These are phyloP conservation scores for Penicillium digitatum DNA, from an alignment of 2,329 filamentous ascomycete species.

Conservation along the genomic window DNA sequence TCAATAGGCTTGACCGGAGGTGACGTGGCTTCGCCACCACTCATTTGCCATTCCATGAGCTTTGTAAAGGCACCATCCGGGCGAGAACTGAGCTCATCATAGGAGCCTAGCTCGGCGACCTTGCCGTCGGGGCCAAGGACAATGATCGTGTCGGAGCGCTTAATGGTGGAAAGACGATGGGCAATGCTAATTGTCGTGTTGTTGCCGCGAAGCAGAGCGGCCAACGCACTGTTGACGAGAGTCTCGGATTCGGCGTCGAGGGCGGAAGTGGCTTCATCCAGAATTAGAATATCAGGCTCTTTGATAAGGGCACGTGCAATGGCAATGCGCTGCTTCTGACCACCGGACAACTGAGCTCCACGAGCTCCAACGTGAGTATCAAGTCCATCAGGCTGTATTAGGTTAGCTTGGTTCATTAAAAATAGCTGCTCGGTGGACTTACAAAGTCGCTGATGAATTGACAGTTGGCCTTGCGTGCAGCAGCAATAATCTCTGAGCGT, in stretches of 20 bases:
- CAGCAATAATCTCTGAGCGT: conserved; percentile 74
- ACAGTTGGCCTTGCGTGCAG: conserved; percentile 89
- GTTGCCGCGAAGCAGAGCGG: conserved; percentile 72
- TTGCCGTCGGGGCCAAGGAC: conserved; percentile 81
- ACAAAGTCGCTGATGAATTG: conserved; percentile 92
- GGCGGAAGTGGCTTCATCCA: conserved; percentile 94
- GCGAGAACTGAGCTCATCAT: conserved; percentile 68
- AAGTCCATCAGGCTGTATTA: conserved; percentile 70
- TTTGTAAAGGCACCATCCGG: conserved; percentile 82
- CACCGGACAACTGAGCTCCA: conserved; percentile 89
- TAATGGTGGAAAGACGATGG: conserved; percentile 92
- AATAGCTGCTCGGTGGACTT: conserved; percentile 34
- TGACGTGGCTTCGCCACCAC: conserved; percentile 61
- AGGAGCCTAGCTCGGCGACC: conserved; percentile 87
- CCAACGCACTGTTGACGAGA: conserved; percentile 85
- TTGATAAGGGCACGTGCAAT: conserved; percentile 94
- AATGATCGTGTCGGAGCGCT: conserved; percentile 90
- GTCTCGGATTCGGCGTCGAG: conserved; percentile 96
- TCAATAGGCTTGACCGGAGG: conserved; percentile 35
- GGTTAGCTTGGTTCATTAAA: conserved; percentile 11
- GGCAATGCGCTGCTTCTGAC: conserved; percentile 96
- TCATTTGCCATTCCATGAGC: conserved; percentile 99
- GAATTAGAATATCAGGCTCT: conserved; percentile 90
- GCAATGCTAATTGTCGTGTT: conserved; percentile 98
- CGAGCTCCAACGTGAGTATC: conserved; percentile 91